A percentile compares a stretch with the other conserved stretches of the same genome.
Evolutionary conservation across 306 rosid species (phyloP).

Genomic region (Cucurbita argyrosperma): DNA sequence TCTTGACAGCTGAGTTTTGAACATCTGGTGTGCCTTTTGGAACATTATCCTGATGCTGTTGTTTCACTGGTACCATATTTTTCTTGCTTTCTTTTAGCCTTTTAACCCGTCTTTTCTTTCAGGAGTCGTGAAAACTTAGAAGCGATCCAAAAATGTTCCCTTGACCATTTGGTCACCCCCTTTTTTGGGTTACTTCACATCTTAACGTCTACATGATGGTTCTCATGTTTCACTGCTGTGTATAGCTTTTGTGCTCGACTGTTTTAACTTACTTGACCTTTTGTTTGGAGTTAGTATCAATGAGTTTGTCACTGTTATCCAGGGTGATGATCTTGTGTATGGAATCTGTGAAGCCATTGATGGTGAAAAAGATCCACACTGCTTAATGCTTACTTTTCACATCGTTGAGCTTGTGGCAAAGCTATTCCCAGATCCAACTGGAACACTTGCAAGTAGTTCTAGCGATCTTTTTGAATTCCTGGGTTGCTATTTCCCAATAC

Average conservation of each 20-base stretch:
- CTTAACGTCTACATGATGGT: not conserved
- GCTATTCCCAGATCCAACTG: constrained; percentile 63
- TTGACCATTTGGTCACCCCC: not conserved
- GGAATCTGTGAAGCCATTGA: constrained; percentile 82
- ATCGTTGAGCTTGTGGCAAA: constrained; percentile 43
- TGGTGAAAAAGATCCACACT: constrained; percentile 83
- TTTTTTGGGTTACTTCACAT: not conserved
- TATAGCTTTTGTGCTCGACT: not conserved
- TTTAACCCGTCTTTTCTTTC: not conserved
- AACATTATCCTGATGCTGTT: constrained; percentile 35
- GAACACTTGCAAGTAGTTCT: constrained; percentile 45
- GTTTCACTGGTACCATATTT: constrained; percentile 51
- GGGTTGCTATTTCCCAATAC: constrained; percentile 86
- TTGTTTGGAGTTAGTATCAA: not conserved
- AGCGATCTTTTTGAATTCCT: constrained; percentile 61
- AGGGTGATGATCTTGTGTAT: constrained; percentile 66
- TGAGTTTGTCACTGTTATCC: constrained; percentile 19
- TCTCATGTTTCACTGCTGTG: not conserved
- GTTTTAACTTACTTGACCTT: not conserved
- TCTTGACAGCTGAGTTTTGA: constrained; percentile 82
- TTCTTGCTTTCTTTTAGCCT: constrained; percentile 15
- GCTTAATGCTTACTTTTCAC: constrained; percentile 60
- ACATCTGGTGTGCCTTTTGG: constrained; percentile 61
- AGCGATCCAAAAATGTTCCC: not conserved
- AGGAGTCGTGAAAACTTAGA: not conserved